phyloP scores from a whole-genome alignment of 192 early-diverging fungal species.

The Mortierella antarctica region DNA sequence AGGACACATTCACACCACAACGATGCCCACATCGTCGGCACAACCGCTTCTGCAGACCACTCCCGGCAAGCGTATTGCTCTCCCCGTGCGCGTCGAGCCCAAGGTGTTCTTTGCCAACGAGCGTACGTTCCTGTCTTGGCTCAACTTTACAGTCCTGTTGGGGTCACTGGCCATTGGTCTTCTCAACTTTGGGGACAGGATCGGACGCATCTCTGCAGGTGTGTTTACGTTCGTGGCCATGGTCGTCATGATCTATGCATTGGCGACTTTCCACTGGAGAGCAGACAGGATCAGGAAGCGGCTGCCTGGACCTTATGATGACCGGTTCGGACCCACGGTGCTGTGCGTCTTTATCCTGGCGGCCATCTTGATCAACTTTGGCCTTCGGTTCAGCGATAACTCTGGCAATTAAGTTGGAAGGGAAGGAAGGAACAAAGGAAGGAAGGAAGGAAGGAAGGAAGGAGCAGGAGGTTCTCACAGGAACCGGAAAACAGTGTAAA shows the following conservation, averaged over 20 bases:
- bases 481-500: too few relatives aligned
- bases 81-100: slow-evolving; percentile 85
- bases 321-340: slow-evolving; percentile 77
- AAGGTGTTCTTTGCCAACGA: slow-evolving; percentile 98
- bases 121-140: slow-evolving; percentile 91
- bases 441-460: too few relatives aligned
- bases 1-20: slow-evolving; percentile 46
- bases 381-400: slow-evolving; percentile 25
- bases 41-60: slow-evolving; percentile 48
- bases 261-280: slow-evolving; percentile 81
- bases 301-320: slow-evolving; percentile 80
- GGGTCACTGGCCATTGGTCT: slow-evolving; percentile 80
- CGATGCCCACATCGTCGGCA: slow-evolving; percentile 38
- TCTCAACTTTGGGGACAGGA: slow-evolving; percentile 84
- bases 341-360: slow-evolving; percentile 73
- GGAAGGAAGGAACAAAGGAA: too few relatives aligned
- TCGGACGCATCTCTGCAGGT: slow-evolving; percentile 65
- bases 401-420: too few relatives aligned
- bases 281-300: slow-evolving; percentile 73
- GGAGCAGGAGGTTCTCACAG: too few relatives aligned
- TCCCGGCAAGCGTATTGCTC: slow-evolving; percentile 74
- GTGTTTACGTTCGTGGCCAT: slow-evolving; percentile 74
- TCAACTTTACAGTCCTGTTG: slow-evolving; percentile 83
- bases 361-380: slow-evolving; percentile 79
- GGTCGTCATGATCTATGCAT: slow-evolving; percentile 83